These are phyloP conservation scores for Stagonosporopsis vannaccii DNA, from an alignment of 2,329 filamentous ascomycete genomes.

Conservation along the genomic window DNA sequence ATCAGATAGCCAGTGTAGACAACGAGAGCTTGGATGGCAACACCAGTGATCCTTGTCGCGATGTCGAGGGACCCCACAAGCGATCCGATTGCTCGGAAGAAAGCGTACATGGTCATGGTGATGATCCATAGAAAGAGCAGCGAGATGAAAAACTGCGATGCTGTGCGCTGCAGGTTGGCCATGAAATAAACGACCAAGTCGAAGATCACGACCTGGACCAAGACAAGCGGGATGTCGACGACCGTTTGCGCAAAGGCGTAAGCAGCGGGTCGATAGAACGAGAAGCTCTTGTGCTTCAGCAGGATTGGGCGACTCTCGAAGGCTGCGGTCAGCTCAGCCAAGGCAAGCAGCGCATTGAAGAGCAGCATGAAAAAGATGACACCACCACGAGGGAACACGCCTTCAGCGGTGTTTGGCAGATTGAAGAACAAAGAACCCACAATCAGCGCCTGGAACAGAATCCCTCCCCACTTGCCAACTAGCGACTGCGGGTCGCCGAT, in stretches of 20 bases:
- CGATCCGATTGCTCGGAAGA: slow-evolving; percentile 50
- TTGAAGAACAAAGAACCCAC: slow-evolving; percentile 61
- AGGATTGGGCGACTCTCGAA: slow-evolving; percentile 71
- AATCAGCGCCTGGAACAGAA: slow-evolving; percentile 51
- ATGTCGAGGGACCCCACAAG: slow-evolving; percentile 46
- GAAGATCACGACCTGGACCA: slow-evolving; percentile 66
- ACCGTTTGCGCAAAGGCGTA: slow-evolving; percentile 66
- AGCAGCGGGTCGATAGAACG: slow-evolving; percentile 70
- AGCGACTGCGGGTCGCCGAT: slow-evolving; percentile 61
- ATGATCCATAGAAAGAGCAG: slow-evolving; percentile 68
- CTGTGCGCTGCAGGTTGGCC: slow-evolving; percentile 62
- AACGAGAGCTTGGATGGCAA: slow-evolving; percentile 50
- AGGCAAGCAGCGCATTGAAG: slow-evolving; percentile 68
- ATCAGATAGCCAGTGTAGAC: slow-evolving; percentile 53
- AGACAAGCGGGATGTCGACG: slow-evolving; percentile 64
- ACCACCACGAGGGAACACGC: slow-evolving; percentile 67
- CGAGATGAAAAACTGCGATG: slow-evolving; percentile 69
- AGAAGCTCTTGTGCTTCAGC: slow-evolving; percentile 74
- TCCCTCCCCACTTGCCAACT: slow-evolving; percentile 54
- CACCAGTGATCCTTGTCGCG: slow-evolving; percentile 51
- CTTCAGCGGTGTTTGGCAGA: slow-evolving; percentile 59
- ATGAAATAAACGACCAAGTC: slow-evolving; percentile 70
- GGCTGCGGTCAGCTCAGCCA: slow-evolving; percentile 67
- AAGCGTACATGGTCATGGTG: slow-evolving; percentile 54
- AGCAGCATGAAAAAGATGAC: slow-evolving; percentile 69